Evolutionary conservation across 345 rosid genomes (phyloP).

Genomic region (Adansonia digitata): DNA sequence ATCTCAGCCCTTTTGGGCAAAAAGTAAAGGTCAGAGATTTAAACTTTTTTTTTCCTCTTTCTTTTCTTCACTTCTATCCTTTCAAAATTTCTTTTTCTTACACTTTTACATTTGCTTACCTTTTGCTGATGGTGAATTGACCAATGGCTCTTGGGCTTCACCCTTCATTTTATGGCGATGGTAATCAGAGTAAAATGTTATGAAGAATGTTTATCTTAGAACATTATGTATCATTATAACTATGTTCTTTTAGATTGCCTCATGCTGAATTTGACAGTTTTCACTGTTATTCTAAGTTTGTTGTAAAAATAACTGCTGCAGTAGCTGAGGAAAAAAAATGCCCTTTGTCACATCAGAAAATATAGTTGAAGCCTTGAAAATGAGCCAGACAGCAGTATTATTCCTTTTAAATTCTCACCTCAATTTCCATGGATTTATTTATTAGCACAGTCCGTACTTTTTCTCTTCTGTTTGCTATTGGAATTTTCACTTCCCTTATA

Average conservation of each 20-base stretch:
- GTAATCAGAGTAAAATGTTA: background rate
- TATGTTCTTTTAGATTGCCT: background rate
- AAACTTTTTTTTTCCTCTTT: too few relatives aligned
- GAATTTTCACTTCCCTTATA: conserved; percentile 13
- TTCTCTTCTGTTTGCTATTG: background rate
- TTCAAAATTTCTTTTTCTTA: too few relatives aligned
- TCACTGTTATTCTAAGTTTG: conserved; percentile 54
- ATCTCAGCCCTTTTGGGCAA: too few relatives aligned
- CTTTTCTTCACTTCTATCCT: too few relatives aligned
- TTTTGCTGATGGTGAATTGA: too few relatives aligned
- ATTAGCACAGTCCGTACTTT: background rate
- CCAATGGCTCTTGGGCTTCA: too few relatives aligned
- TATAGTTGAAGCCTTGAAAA: conserved; percentile 99
- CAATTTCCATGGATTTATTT: background rate
- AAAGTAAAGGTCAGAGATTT: too few relatives aligned
- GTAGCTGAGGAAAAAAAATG: conserved; percentile 95
- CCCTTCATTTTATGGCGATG: too few relatives aligned
- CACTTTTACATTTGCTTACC: too few relatives aligned
- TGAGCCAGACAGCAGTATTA: conserved; percentile 98
- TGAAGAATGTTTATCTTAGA: background rate
- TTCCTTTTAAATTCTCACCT: conserved; percentile 62
- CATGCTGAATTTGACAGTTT: background rate
- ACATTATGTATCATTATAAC: background rate
- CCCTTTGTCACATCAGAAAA: conserved; percentile 95
- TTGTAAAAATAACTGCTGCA: conserved; percentile 83